A percentile compares a stretch with the other conserved stretches of the same genome.
Evolutionary conservation across 2,329 filamentous ascomycete genomes (phyloP).

Genomic region (Seiridium cupressi): DNA sequence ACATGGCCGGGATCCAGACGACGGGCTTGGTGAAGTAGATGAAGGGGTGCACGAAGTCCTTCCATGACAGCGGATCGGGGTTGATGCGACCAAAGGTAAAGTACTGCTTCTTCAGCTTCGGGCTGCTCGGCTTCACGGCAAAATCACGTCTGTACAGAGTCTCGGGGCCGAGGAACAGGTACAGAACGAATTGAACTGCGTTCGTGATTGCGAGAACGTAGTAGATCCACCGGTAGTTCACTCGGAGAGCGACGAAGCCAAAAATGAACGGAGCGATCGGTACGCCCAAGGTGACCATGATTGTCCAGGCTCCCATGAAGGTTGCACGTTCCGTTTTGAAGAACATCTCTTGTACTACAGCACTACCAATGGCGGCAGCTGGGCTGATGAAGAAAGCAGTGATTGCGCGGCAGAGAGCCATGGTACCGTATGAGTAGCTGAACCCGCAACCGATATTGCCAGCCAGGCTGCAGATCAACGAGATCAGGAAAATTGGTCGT

Average conservation of each 20-base stretch:
- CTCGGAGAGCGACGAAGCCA: slow-evolving; percentile 46
- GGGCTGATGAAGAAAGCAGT: slow-evolving; percentile 56
- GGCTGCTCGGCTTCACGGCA: slow-evolving; percentile 25
- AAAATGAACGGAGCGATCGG: slow-evolving; percentile 33
- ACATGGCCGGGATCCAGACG: slow-evolving; percentile 47
- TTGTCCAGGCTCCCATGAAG: slow-evolving; percentile 59
- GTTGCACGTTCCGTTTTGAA: slow-evolving; percentile 53
- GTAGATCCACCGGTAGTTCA: slow-evolving; percentile 58
- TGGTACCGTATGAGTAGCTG: slow-evolving; percentile 44
- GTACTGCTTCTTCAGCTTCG: slow-evolving; percentile 43
- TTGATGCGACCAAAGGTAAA: slow-evolving; percentile 48
- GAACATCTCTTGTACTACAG: slow-evolving; percentile 56
- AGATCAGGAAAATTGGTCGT: slow-evolving; percentile 52
- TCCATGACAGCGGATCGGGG: slow-evolving; percentile 41
- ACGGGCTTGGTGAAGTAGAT: slow-evolving; percentile 40
- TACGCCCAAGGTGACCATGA: slow-evolving; percentile 24
- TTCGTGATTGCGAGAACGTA: slow-evolving; percentile 58
- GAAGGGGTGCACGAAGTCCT: slow-evolving; percentile 51
- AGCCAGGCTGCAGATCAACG: slow-evolving; percentile 41
- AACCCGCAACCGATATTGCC: slow-evolving; percentile 54
- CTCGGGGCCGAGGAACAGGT: slow-evolving; percentile 54
- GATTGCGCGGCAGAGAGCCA: slow-evolving; percentile 50
- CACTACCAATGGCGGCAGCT: slow-evolving; percentile 52
- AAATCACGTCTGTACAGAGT: slow-evolving; percentile 48
- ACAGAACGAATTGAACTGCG: slow-evolving; percentile 53